A percentile compares a stretch with the other conserved stretches of the same genome.
Evolutionary conservation across 345 rosid species (phyloP).

Genomic region (Aquilaria yunnanensis): DNA sequence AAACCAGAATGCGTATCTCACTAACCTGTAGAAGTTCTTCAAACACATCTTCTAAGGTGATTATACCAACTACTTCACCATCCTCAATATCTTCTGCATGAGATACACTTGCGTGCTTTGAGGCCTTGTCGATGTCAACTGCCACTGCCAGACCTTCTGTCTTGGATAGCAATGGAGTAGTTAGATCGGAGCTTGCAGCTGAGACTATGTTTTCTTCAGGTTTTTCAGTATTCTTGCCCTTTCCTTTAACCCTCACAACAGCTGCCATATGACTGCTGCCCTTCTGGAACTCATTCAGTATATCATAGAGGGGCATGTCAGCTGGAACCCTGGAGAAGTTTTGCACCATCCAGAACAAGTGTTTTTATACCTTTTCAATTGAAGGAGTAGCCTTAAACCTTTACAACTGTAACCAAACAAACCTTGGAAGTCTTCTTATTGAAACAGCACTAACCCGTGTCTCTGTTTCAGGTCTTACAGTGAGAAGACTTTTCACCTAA

Average conservation of each 20-base stretch:
- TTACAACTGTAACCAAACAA: slow-evolving; percentile 4
- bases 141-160: slow-evolving; percentile 41
- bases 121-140: slow-evolving; percentile 58
- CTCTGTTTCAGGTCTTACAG: slow-evolving; percentile 94
- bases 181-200: slow-evolving; percentile 35
- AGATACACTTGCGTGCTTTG: slow-evolving; percentile 18
- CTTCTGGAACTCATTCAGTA: slow-evolving; percentile 94
- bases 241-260: slow-evolving; percentile 74
- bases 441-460: slow-evolving; percentile 86
- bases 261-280: slow-evolving; percentile 99
- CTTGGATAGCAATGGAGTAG: slow-evolving; percentile 56
- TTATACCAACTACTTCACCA: slow-evolving; percentile 90
- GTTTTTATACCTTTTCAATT: no score
- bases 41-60: slow-evolving; percentile 94
- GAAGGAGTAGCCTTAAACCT: neutral
- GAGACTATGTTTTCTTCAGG: slow-evolving; percentile 30
- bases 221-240: slow-evolving; percentile 41
- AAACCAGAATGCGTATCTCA: neutral
- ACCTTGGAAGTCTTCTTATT: slow-evolving; percentile 94
- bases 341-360: neutral
- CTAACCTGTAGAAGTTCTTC: slow-evolving; percentile 89
- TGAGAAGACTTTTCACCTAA: slow-evolving; percentile 93
- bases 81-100: slow-evolving; percentile 71
- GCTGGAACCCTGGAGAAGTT: slow-evolving; percentile 73
- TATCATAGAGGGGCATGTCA: slow-evolving; percentile 96